These are phyloP conservation scores for Ophiocytium majus DNA, from an alignment of 352 stramenopile genomes.

Conservation along the genomic window DNA sequence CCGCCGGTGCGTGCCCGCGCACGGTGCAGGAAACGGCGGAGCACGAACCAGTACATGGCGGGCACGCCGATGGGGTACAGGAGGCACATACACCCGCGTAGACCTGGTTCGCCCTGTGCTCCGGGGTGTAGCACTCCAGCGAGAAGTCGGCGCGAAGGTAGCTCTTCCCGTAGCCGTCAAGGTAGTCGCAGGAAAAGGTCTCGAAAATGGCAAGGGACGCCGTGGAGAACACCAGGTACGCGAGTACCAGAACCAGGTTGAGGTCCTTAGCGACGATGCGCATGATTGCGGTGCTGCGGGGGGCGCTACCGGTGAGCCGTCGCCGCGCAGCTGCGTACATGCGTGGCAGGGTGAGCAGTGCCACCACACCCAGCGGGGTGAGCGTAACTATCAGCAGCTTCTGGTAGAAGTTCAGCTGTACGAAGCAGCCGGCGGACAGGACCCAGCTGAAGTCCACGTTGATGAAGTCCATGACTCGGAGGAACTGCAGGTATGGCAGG, in stretches of 20 bases:
- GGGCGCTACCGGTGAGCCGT: neutral
- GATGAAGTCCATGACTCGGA: too few species aligned
- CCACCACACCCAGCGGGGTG: neutral
- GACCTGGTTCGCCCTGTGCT: neutral
- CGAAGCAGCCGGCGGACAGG: too few species aligned
- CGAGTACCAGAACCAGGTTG: neutral
- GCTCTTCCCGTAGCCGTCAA: neutral
- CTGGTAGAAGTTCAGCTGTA: neutral
- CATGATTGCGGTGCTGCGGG: neutral
- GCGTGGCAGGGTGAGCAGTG: neutral
- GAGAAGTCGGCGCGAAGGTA: slow-evolving; percentile 22
- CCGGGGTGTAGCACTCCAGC: neutral
- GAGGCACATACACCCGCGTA: neutral
- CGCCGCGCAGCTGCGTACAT: neutral
- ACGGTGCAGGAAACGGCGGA: neutral
- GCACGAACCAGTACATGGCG: neutral
- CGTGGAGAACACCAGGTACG: slow-evolving; percentile 13
- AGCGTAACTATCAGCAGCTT: slow-evolving; percentile 8
- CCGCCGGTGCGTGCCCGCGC: too few species aligned
- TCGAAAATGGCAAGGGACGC: neutral
- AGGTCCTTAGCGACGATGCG: slow-evolving; percentile 8
- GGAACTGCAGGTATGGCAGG: too few species aligned
- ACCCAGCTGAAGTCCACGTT: too few species aligned
- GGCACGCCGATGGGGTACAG: slow-evolving; percentile 19
- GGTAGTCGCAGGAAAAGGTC: slow-evolving; percentile 17